A percentile compares a stretch with the other conserved stretches of the same genome.
These are phyloP conservation scores for Rosellinia necatrix DNA, from an alignment of 2,329 filamentous ascomycete genomes.

Conservation along the genomic window DNA sequence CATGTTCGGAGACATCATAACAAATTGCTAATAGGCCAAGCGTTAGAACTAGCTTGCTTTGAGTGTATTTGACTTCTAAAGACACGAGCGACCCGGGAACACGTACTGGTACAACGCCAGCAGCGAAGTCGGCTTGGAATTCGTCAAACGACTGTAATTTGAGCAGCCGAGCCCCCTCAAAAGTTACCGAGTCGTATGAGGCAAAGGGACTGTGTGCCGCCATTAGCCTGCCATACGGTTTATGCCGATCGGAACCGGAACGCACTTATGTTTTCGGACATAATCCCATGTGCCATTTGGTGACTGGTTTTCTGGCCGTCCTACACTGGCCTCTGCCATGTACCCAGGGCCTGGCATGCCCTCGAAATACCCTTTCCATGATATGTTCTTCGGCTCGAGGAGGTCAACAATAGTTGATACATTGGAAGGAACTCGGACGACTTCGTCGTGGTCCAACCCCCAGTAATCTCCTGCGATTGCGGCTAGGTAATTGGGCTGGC, in stretches of 20 bases:
- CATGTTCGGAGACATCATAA: constrained; percentile 67
- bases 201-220: constrained; percentile 44
- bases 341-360: constrained; percentile 51
- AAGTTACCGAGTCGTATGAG: constrained; percentile 48
- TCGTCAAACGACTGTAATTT: constrained; percentile 66
- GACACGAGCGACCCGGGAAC: neutral
- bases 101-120: constrained; percentile 55
- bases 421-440: constrained; percentile 49
- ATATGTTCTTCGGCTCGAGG: constrained; percentile 46
- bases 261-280: constrained; percentile 49
- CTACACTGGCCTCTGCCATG: constrained; percentile 48
- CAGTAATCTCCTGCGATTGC: constrained; percentile 54
- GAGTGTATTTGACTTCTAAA: neutral
- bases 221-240: neutral
- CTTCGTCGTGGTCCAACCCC: constrained; percentile 52
- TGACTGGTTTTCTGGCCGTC: constrained; percentile 26
- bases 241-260: neutral
- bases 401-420: constrained; percentile 53
- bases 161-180: constrained; percentile 53
- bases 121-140: constrained; percentile 63
- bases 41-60: neutral
- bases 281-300: constrained; percentile 41
- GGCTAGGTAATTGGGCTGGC: constrained; percentile 54
- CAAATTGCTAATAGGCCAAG: constrained; percentile 54
- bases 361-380: constrained; percentile 54